Percentiles rank a stretch among this genome's conserved stretches.
These are phyloP conservation scores for Centella asiatica DNA, from an alignment of 129 eudicot species.

Conservation along the genomic window DNA sequence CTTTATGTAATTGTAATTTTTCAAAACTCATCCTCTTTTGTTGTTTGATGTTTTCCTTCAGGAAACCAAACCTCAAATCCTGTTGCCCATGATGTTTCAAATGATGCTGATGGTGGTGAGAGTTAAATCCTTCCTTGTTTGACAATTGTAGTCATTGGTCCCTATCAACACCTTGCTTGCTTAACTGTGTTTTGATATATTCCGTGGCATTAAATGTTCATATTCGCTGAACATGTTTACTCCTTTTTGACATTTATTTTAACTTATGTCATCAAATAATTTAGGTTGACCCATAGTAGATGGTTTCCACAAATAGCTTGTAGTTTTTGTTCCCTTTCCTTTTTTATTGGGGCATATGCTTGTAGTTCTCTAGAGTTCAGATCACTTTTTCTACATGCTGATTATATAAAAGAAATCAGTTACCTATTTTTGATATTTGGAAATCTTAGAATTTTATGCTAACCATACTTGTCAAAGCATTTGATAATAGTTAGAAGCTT, in stretches of 20 bases:
- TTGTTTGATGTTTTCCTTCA: slow-evolving; percentile 17
- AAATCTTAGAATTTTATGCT: no score
- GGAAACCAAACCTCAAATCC: slow-evolving; percentile 47
- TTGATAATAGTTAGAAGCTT: neutral
- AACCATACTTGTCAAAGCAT: neutral
- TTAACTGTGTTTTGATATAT: neutral
- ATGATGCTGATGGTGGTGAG: slow-evolving; percentile 73
- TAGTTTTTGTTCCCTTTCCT: no score
- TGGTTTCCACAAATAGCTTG: neutral
- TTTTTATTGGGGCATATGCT: neutral
- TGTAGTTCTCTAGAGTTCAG: neutral
- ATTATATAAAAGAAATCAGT: no score
- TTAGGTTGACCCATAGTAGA: no score
- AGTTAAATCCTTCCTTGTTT: slow-evolving; percentile 3
- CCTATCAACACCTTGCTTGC: neutral
- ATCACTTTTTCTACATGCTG: neutral
- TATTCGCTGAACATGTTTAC: no score
- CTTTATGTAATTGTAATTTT: neutral
- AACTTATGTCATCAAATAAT: no score
- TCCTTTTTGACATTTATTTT: neutral
- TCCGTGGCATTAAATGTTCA: no score
- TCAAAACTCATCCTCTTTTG: neutral
- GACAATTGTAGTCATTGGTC: neutral
- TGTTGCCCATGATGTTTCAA: slow-evolving; percentile 40
- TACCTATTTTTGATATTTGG: neutral